Base-by-base conservation (phyloP, 2,329 filamentous ascomycete genomes). In the Fusarium sp. region DNA sequence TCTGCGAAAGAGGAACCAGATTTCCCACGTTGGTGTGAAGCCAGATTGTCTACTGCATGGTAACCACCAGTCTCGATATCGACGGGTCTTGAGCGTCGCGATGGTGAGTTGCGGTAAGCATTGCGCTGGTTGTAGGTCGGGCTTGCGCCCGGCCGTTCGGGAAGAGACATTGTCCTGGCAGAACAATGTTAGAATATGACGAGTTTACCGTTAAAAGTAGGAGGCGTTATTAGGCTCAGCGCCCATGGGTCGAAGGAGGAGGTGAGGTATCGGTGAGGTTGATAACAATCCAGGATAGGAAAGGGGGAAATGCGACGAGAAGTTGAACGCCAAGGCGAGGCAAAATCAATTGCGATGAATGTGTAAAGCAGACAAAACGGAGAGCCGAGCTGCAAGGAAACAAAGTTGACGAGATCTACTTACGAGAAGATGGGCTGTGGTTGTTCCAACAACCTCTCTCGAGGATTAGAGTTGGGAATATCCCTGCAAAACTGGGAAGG, bases 11-110 rank as follows among this genome's bases (percentile, higher is more conserved):
- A 89, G 67, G 84, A 84, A 73, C 81, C 83, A 68, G 88, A 90
- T 71, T 81, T 84, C 79, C 83, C 85, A 82, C 87, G 87, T 76
- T 84, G 80, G 81, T 88, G 86, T 78, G 74, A 81, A 76, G 67
- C 79, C 74, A 66, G 77, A 75, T 73, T 80, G 50, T 72, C 74
- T 62, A 83, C 81, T 57, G 83, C 80, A 61, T 79, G 81, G 71
- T 86, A 87, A 50, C 81, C 80, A 58, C 88, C 89, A 40, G 89
- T 83, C 78, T 97, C 93, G 74, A 92, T 83, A 77, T 97, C 93
- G 60, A 86, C 86, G 49, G 89, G 88, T 62, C 87, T 87, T 55
- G 82, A 84, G 72, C 91, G 89, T 75, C 92, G 88, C 56, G 89
- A 88, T 27, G 88, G 86, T 45, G 91, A 90, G 69, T 90, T 89